Base-by-base conservation (phyloP, 2,329 filamentous ascomycete species). In the Trichoderma sp. region DNA sequence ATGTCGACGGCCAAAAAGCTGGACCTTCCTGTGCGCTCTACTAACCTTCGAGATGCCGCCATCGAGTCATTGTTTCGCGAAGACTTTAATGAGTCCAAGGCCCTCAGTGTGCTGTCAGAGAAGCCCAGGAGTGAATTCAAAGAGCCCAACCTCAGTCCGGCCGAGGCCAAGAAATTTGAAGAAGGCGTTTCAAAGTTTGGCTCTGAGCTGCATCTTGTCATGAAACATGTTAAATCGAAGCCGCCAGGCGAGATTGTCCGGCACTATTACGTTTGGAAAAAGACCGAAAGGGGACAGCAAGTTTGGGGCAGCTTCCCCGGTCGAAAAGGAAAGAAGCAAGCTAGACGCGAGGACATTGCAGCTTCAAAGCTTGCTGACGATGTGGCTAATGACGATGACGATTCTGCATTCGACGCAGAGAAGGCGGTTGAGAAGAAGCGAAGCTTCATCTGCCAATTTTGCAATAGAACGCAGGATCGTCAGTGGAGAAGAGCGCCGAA, bases 181-280 rank as follows among this genome's bases (percentile, higher is more conserved):
- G 94, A 97, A 76, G 96, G 88, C 51, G 92, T 99, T 13, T 83
- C 87, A 58, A 97, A 96, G 77, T 97, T 91, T 76, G 96, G 96
- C 26, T 97, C 95, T 0, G 96, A 99, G 80, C 89, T 97, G 74
- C 87, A 93, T 72, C 86, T 87, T 58, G 91, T 98, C 70, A 93
- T 90, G 72, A 90, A 91, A 73, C 92, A 97, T 78, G 92, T 97
- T 75, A 94, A 93, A 79, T 92, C 90, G 0, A 88, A 96, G 73
- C 89, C 88, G 51, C 89, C 94, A 71, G 89, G 90, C 61, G 88
- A 93, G 69, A 91, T 97, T 71, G 93, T 97, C 30, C 91, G 96
- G 4, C 96, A 92, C 77, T 99, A 98, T 80, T 99, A 99, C 78
- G 92, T 92, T 72, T 99, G 96, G 96, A 99, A 99, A 82, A 98